Evolutionary conservation across 129 eudicot species (phyloP), one percentile per base, ranked within the genome.

Genomic region (Flaveria ramosissima): DNA sequence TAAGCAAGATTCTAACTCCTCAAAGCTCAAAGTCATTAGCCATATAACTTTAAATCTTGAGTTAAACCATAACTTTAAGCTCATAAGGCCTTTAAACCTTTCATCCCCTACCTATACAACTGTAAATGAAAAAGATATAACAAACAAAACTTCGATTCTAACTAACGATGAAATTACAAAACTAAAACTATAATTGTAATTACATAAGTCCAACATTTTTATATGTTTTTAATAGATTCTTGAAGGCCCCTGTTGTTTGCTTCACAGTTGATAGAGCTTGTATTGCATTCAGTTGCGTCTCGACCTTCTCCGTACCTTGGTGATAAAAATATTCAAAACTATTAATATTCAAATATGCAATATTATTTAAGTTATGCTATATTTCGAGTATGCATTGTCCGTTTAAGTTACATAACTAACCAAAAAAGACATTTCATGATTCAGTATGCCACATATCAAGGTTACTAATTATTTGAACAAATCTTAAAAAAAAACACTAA

Each of bases 191-290:
- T 36, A 3, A 21, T 41, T 12, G 6, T n/a, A 36, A 57, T 61
- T 48, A 80, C 79, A 80, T 65, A 7, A 74, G 68, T 74, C 80
- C 80, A 11, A 53, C 79, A 16, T 73, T 80, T 80, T 73, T 80
- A 27, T 80, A 73, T 15, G 75, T 74, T 48, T 80, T 80, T 26
- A 80, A 8, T 41, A 80, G 43, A 67, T 50, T 80, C 53, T 80
- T 80, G 61, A 80, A 80, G 5, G 84, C 84, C 64, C 84, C 80
- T n/a, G 80, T 68, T n/a, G 84, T 80, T 53, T 80, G 84, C 64
- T 80, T 74, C 45, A 74, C 75, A 20, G 84, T 80, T 45, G 80
- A 80, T 46, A 69, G 75, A 74, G 76, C 62, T 27, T 80, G 80
- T 74, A 80, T 74, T 1, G 62, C 60, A 23, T 80, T 80, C 62